These are phyloP conservation scores for Cicer arietinum DNA, from an alignment of 306 rosid genomes.

Conservation along the genomic window DNA sequence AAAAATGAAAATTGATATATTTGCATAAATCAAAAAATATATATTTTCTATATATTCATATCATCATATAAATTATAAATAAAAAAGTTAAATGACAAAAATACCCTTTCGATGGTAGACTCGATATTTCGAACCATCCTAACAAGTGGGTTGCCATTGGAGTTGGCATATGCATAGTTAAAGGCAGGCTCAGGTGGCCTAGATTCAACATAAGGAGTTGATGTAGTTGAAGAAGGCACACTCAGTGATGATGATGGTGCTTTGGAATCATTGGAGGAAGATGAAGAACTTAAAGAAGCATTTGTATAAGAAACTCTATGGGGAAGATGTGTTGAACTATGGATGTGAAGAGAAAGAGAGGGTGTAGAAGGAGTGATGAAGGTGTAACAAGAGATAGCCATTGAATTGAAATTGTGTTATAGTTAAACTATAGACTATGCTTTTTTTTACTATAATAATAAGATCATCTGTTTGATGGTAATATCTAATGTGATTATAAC, in stretches of 20 bases:
- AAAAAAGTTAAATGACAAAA: not conserved
- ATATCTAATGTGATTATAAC: not conserved
- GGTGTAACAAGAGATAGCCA: slow-evolving; percentile 67
- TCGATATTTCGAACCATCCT: slow-evolving; percentile 68
- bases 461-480: not conserved
- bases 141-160: slow-evolving; percentile 52
- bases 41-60: not conserved
- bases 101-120: slow-evolving; percentile 86
- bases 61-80: not conserved
- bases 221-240: slow-evolving; percentile 48
- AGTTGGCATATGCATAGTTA: slow-evolving; percentile 56
- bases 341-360: slow-evolving; percentile 46
- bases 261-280: slow-evolving; percentile 58
- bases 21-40: not conserved
- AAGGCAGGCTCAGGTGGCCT: slow-evolving; percentile 50
- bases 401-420: slow-evolving; percentile 44
- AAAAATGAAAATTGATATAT: not conserved
- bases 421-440: not conserved
- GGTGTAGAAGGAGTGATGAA: slow-evolving; percentile 49
- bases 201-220: slow-evolving; percentile 56
- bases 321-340: slow-evolving; percentile 26
- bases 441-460: not conserved
- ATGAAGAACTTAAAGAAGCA: slow-evolving; percentile 64
- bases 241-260: slow-evolving; percentile 50
- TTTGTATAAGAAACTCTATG: slow-evolving; percentile 41